Conservation (phyloP, 441 rosid genomes). For the Bruguiera hainesii region DNA sequence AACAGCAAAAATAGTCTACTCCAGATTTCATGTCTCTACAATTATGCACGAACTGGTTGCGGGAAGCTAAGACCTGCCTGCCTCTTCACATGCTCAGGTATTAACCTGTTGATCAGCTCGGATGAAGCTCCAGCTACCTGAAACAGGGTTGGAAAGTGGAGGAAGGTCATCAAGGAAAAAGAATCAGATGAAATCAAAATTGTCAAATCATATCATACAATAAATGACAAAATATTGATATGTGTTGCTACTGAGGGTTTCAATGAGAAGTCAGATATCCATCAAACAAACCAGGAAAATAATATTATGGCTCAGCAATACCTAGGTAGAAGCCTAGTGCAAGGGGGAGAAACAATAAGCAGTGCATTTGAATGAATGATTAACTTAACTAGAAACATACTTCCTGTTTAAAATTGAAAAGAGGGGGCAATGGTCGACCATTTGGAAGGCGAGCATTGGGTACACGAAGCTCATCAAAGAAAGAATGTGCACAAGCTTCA, state of each 20-base stretch:
- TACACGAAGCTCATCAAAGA: constrained; percentile 11
- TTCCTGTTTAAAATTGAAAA: constrained; percentile 11
- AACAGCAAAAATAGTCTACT: constrained; percentile 8
- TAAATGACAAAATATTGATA: not conserved
- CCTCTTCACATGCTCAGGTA: constrained; percentile 60
- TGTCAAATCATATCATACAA: not conserved
- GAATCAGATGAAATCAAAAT: not conserved
- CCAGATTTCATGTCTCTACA: constrained; percentile 7
- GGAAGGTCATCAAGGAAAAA: not conserved
- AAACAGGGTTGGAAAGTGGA: not conserved
- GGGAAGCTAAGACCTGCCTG: constrained; percentile 34
- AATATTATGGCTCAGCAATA: not conserved
- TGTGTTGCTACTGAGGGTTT: not conserved
- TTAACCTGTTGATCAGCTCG: constrained; percentile 52
- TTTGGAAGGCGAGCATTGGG: constrained; percentile 13
- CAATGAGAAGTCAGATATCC: not conserved
- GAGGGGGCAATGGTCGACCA: constrained; percentile 2
- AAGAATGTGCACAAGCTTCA: constrained; percentile 13
- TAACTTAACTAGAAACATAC: not conserved
- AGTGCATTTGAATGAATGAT: too few species aligned
- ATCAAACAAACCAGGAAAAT: not conserved
- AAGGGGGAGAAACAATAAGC: too few species aligned
- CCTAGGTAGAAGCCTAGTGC: not conserved
- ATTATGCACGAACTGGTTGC: constrained; percentile 33
- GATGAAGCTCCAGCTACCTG: constrained; percentile 59